Evolutionary conservation across 2,329 filamentous ascomycete genomes (phyloP).

Genomic region (Laburnicola sp.): DNA sequence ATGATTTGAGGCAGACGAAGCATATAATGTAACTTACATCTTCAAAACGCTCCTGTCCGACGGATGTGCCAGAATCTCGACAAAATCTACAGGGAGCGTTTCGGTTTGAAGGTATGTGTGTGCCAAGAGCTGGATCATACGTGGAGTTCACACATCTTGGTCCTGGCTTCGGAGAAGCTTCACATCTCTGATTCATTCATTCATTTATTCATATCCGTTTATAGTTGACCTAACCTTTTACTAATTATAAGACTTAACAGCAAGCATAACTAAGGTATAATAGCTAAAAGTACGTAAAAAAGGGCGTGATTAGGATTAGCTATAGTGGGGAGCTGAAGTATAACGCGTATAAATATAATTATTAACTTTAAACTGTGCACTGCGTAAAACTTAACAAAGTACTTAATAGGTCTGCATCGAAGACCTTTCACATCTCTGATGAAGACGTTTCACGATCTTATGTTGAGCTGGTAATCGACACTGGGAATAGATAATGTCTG

Average conservation of each 20-base stretch:
- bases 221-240: too few species aligned
- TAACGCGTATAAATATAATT: too few species aligned
- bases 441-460: conserved; percentile 13
- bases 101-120: conserved; percentile 11
- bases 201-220: too few species aligned
- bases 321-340: too few species aligned
- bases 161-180: conserved; percentile 11
- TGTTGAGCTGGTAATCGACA: conserved; percentile 10
- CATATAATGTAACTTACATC: conserved; percentile 4
- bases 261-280: too few species aligned
- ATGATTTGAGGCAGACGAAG: background rate
- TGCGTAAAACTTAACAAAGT: too few species aligned
- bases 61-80: conserved; percentile 13
- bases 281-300: too few species aligned
- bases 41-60: background rate
- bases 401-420: too few species aligned
- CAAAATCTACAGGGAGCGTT: conserved; percentile 14
- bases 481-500: conserved; percentile 6
- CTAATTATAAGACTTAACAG: too few species aligned
- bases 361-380: too few species aligned
- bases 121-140: conserved; percentile 13
- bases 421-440: conserved; percentile 3
- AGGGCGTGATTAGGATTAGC: too few species aligned
- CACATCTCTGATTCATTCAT: too few species aligned
- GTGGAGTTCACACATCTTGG: conserved; percentile 9